Base-by-base conservation (phyloP, 2,329 filamentous ascomycete species). In the Pestalotiopsis sp. region DNA sequence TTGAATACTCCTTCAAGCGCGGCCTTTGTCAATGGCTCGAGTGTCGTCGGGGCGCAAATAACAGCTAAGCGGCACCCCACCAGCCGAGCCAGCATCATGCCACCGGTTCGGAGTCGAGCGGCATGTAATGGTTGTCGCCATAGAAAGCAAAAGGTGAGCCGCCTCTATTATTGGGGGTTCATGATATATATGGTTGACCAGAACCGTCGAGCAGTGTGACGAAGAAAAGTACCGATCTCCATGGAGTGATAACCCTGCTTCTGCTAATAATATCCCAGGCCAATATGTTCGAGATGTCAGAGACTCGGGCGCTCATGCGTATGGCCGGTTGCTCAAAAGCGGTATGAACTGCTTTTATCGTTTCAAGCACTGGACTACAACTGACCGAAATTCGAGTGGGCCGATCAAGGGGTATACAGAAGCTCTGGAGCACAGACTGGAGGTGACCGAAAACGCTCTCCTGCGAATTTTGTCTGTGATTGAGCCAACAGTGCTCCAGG, bases 341-440 rank as follows among this genome's bases (percentile, higher is more conserved):
- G 79, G 80, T 81, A 74, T 3, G 45, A n/a, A 9, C 3, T 9
- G 17, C 14, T 52, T 7, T 6, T n/a, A 25, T 25, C 17, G 4
- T 20, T 38, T 12, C 13, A 39, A 7, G 11, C 60, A 39, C 11
- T 9, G n/a, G 7, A 4, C 4, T 13, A 23, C 20, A n/a, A n/a
- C 20, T 38, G 60, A 63, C 3, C 14, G 4, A 23, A n/a, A 13
- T 7, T 38, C 31, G 49, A 84, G 83, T 65, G 83, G 83, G 1
- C 83, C 83, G 6, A 79, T 82, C n/a, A 84, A 84, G 70, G 83
- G 83, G 7, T 83, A 84, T 65, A 78, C 81, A 20, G 82, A 84
- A 73, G 79, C 80, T 17, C 71, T 84, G 20, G 82, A 84, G 61
- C 75, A 81, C 27, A 77, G 82, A 49, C 77, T 84, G 1, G 77